phyloP scores from a whole-genome alignment of 2,329 filamentous ascomycete genomes.

The Alternaria sp. region DNA sequence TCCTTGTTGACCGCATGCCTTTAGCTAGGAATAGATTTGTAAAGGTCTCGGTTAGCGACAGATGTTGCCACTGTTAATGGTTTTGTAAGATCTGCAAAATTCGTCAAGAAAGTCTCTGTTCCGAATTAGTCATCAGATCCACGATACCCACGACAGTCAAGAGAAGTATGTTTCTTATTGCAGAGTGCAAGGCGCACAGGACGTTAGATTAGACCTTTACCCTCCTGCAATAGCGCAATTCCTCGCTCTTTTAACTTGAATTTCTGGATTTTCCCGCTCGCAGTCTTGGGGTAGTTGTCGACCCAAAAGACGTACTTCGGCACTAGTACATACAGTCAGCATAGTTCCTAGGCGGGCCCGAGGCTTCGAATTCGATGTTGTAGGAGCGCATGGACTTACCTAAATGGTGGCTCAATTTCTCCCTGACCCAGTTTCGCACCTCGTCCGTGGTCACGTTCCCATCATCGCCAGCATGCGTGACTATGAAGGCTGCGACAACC shows the following conservation, averaged over 20 bases:
- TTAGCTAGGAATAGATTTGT: not conserved
- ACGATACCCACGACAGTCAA: not conserved
- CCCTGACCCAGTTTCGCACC: constrained; percentile 74
- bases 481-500: constrained; percentile 82
- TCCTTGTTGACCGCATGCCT: not conserved
- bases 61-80: not conserved
- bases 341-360: not conserved
- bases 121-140: not conserved
- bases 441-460: constrained; percentile 61
- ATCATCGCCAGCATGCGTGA: constrained; percentile 53
- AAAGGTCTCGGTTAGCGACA: not conserved
- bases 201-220: constrained; percentile 22
- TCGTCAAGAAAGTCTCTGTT: not conserved
- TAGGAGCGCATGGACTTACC: constrained; percentile 51
- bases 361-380: not conserved
- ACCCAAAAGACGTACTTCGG: constrained; percentile 92
- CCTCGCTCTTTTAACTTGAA: constrained; percentile 79
- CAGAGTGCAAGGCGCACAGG: not conserved
- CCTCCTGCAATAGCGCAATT: constrained; percentile 28
- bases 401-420: constrained; percentile 73
- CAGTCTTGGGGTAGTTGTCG: constrained; percentile 87
- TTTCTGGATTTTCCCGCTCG: constrained; percentile 96
- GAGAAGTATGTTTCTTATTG: not conserved
- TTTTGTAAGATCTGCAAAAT: not conserved
- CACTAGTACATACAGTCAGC: constrained; percentile 41